These are phyloP conservation scores for Lolium multiflorum DNA, from an alignment of 176 grass and related monocot species.

Conservation along the genomic window DNA sequence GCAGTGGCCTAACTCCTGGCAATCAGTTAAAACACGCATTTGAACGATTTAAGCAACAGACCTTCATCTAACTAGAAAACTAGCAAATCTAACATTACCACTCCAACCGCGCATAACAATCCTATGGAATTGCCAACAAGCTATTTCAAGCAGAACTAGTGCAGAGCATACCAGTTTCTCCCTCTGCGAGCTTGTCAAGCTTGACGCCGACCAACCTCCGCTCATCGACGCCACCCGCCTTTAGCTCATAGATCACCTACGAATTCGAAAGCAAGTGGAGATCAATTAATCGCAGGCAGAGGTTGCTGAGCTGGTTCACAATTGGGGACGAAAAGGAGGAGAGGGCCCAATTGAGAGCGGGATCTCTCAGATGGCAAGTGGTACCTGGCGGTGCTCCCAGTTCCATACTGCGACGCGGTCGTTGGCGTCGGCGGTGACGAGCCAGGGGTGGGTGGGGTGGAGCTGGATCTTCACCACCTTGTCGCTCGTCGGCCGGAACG, in stretches of 20 bases:
- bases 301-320: conserved; percentile 2
- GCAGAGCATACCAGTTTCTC: conserved; percentile 68
- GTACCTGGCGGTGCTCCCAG: conserved; percentile 98
- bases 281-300: conserved; percentile 28
- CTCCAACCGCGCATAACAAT: neutral
- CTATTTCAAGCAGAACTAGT: conserved; percentile 33
- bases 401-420: conserved; percentile 97
- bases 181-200: conserved; percentile 97
- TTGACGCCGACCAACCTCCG: conserved; percentile 88
- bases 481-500: conserved; percentile 90
- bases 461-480: conserved; percentile 99
- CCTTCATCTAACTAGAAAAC: conserved; percentile 25
- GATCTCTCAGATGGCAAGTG: neutral
- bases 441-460: conserved; percentile 96
- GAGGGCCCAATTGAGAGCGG: neutral
- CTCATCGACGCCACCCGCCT: conserved; percentile 94
- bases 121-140: conserved; percentile 3
- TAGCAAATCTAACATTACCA: conserved; percentile 32
- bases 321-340: conserved; percentile 14
- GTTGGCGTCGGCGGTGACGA: conserved; percentile 91
- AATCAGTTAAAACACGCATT: conserved; percentile 5
- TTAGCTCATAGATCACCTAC: conserved; percentile 98
- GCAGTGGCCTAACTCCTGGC: neutral
- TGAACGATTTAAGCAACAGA: conserved; percentile 23
- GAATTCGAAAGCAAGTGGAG: conserved; percentile 13